Conservation (phyloP, 805 yeast species). For the Vanderwaltozyma polyspora region DNA sequence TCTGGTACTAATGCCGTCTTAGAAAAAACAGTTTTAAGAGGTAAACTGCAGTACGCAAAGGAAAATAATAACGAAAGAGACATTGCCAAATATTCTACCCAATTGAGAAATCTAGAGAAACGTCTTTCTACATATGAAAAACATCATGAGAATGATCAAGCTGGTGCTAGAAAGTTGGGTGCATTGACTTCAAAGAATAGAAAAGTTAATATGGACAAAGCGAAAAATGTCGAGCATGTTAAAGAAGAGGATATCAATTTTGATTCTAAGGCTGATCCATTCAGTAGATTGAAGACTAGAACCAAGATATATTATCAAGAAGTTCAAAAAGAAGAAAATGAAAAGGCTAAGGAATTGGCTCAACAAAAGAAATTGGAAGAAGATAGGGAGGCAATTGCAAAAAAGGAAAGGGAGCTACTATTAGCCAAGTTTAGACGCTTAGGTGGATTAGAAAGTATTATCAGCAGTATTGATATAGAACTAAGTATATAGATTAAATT, state of each 20-base stretch:
- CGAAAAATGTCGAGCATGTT: conserved; percentile 68
- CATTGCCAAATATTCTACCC: conserved; percentile 36
- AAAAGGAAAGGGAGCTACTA: conserved; percentile 35
- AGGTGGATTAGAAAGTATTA: conserved; percentile 46
- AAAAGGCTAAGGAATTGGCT: conserved; percentile 45
- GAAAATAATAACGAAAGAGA: conserved; percentile 41
- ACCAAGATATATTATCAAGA: conserved; percentile 68
- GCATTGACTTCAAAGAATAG: conserved; percentile 79
- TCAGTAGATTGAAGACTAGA: conserved; percentile 77
- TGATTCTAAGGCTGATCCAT: conserved; percentile 59
- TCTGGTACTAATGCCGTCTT: conserved; percentile 68
- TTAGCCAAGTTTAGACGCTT: conserved; percentile 45
- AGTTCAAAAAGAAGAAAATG: conserved; percentile 45
- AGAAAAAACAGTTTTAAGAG: conserved; percentile 58
- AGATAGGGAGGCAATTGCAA: conserved; percentile 32
- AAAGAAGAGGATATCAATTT: conserved; percentile 32
- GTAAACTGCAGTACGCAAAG: conserved; percentile 63
- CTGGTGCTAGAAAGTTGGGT: conserved; percentile 41
- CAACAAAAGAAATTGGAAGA: conserved; percentile 33
- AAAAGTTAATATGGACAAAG: conserved; percentile 61
- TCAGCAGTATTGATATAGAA: conserved; percentile 32
- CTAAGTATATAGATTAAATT: conserved; percentile 23
- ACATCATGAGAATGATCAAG: conserved; percentile 30
- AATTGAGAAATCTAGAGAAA: conserved; percentile 33
- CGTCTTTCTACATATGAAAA: conserved; percentile 28